Evolutionary conservation across 495 filamentous ascomycete genomes (phyloP), one percentile per base, ranked within the genome.

Genomic region (Penicillium paradoxum): DNA sequence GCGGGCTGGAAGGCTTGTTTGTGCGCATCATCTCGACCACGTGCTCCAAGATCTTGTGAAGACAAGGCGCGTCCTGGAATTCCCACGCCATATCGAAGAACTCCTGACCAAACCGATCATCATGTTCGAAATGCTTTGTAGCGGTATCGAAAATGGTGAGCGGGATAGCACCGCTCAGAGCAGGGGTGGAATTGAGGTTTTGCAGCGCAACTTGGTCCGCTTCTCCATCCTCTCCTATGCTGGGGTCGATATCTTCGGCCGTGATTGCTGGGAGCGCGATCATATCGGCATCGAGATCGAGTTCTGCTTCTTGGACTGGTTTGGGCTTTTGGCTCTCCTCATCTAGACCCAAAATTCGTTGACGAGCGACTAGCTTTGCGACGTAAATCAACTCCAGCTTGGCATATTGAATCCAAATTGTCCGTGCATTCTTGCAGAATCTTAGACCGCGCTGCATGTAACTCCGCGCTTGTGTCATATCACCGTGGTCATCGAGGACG

Each of bases 331-430:
- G 65, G 33, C 52, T 54, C 18, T 69, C 64, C 11, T 73, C 72
- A 61, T 91, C 86, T 39, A 91, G 75, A 2, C 83, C 86, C 38
- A 91, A 65, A 49, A 90, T 82, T 55, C 75, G 78, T 74, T 83
- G 81, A 70, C 82, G 79, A 62, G 76, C 78, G 38, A 85, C 83
- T 59, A 97, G 83, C 65, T 90, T 90, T 18, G 80, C 82, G 38
- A 97, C 73, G 73, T 92, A 97, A 53, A 91, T 86, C 82, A 96
- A 85, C 73, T 98, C 93, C 70, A 95, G 77, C 68, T 88, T 87
- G 0, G 85, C 84, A 71, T 97, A 98, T 69, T 95, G 87, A 32
- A 95, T 59, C 93, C 92, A 97, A 32, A 97, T 60, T 11, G 73
- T 68, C 54, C 75, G 78, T 24, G 85, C 83, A 19, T 72, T 79